Percentiles rank a stretch among this genome's conserved stretches.
Evolutionary conservation across 306 rosid genomes (phyloP).

Genomic region (Citrullus amarus): DNA sequence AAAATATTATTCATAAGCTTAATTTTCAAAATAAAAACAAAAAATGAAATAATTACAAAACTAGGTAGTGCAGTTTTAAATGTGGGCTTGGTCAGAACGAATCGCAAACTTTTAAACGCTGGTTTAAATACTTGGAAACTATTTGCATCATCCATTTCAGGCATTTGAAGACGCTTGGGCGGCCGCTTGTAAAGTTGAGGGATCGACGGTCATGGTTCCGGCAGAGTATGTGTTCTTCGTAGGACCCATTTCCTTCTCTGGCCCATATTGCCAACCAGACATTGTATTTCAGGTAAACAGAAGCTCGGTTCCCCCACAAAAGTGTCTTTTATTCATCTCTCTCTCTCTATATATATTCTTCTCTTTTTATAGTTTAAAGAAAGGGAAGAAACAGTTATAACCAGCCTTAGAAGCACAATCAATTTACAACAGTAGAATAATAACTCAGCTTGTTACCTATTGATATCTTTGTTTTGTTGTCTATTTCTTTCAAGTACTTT

Average conservation of each 20-base stretch:
- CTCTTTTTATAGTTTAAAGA: background rate
- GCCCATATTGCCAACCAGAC: slow-evolving; percentile 70
- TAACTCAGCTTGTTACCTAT: too few species aligned
- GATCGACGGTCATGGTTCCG: slow-evolving; percentile 64
- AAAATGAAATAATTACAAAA: too few species aligned
- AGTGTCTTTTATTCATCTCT: background rate
- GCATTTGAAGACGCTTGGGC: slow-evolving; percentile 89
- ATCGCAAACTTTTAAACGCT: background rate
- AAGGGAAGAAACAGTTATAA: background rate
- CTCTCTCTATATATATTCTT: background rate
- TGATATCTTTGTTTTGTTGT: too few species aligned
- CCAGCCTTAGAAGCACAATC: too few species aligned
- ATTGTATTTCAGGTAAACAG: slow-evolving; percentile 71
- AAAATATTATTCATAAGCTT: too few species aligned
- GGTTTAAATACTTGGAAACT: background rate
- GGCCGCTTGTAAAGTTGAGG: slow-evolving; percentile 72
- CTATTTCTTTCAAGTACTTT: too few species aligned
- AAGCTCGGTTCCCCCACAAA: background rate
- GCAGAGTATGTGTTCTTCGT: slow-evolving; percentile 41
- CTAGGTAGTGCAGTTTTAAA: too few species aligned
- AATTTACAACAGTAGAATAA: too few species aligned
- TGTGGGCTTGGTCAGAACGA: background rate
- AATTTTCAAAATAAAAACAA: too few species aligned
- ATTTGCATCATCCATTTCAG: slow-evolving; percentile 29
- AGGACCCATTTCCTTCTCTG: slow-evolving; percentile 92